Evolutionary conservation across 352 stramenopile species (phyloP).

Genomic region (Pythium chondricola): DNA sequence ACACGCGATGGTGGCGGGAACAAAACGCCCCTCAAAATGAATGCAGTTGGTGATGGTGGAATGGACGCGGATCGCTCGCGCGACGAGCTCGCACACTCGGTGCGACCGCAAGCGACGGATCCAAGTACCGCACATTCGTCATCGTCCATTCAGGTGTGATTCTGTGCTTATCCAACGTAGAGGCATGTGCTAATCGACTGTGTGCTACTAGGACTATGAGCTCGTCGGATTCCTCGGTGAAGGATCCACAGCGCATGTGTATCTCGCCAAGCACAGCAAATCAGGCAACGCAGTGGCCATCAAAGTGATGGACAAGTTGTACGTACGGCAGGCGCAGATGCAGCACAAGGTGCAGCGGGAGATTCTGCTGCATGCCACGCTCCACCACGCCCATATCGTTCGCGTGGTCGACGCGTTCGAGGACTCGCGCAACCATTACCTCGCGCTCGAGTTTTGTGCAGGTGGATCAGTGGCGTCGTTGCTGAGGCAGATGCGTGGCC

Average conservation of each 20-base stretch:
- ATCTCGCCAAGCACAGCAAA: conserved; percentile 38
- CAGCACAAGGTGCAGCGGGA: conserved; percentile 61
- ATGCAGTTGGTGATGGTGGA: too few relatives aligned
- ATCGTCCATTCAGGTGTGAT: too few relatives aligned
- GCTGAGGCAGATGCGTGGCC: conserved; percentile 24
- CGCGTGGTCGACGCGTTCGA: conserved; percentile 61
- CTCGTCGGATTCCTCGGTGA: conserved; percentile 71
- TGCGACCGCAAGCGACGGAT: too few relatives aligned
- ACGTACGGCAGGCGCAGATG: conserved; percentile 49
- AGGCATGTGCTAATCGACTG: too few relatives aligned
- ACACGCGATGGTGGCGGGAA: too few relatives aligned
- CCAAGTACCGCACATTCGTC: too few relatives aligned
- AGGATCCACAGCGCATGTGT: conserved; percentile 72
- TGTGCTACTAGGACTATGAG: conserved; percentile 44
- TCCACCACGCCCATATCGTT: conserved; percentile 51
- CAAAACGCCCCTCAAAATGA: too few relatives aligned
- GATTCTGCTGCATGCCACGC: conserved; percentile 57
- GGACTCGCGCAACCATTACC: conserved; percentile 71
- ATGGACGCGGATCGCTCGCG: too few relatives aligned
- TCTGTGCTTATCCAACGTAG: too few relatives aligned
- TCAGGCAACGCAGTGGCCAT: conserved; percentile 52
- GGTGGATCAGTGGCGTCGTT: conserved; percentile 40
- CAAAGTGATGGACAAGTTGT: conserved; percentile 81
- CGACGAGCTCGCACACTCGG: too few relatives aligned
- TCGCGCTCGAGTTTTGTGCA: conserved; percentile 63